Base-by-base conservation (phyloP, 2,329 filamentous ascomycete species). In the Chaetomiaceae sp. region DNA sequence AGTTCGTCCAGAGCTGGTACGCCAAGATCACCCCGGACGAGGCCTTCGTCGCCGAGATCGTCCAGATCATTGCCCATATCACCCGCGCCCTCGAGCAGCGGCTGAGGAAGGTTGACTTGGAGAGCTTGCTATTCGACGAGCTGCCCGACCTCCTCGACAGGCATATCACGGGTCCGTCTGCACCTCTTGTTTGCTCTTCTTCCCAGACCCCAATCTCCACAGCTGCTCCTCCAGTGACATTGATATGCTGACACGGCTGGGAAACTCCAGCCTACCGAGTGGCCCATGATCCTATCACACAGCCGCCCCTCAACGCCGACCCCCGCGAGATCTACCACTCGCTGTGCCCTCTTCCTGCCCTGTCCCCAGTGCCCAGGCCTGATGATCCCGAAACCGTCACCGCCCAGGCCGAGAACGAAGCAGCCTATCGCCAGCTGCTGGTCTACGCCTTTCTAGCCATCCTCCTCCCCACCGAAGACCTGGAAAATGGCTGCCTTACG, bases 1-100 rank as follows among this genome's bases (percentile, higher is more conserved):
- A 96, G 58, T 96, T 90, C 66, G 87, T 99, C 33, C 85, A 93
- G 67, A 83, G 82, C 27, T 99, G 93, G 93, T 99, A 99, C 73
- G 78, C 76, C 58, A 92, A 86, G 67, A 93, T 99, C 67, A 96
- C 92, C 1, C 82, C 89, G 3, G 92, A 99, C 69, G 87, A 91
- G 65, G 78, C 82, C 12, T 95, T 99, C 65, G 84, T 93, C 54
- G 85, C 86, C 59, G 91, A 96, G 71, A 79, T 96, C 51, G 77
- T 97, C 48, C 88, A 89, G 63, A 85, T 96, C 58, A 87, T 97
- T 62, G 93, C 92, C 35, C 92, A 97, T 69, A 93, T 88, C 68
- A 96, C 89, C 35, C 79, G 89, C 51, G 89, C 85, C 7, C 70
- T 99, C 52, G 93, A 97, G 70, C 86, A 96, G 72, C 81, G 93